A percentile compares a stretch with the other conserved stretches of the same genome.
Evolutionary conservation across 331 rosid genomes (phyloP).

Genomic region (Spiraea crenata): DNA sequence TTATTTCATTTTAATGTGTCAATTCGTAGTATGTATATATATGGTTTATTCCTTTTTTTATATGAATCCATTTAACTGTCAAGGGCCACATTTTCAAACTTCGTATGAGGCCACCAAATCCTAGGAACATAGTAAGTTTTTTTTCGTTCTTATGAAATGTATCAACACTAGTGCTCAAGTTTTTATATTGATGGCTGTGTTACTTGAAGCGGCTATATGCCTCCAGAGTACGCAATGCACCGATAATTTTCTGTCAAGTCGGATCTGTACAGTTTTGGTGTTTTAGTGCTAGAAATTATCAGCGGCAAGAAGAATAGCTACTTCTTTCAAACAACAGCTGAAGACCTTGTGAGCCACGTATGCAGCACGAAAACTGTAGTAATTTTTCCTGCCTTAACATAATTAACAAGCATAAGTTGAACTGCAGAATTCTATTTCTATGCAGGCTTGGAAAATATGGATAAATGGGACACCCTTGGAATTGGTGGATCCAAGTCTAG

Average conservation of each 20-base stretch:
- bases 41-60: too few species aligned
- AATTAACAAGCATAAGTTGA: not conserved
- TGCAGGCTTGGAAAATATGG: slow-evolving; percentile 60
- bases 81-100: too few species aligned
- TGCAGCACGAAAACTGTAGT: slow-evolving; percentile 14
- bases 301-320: slow-evolving; percentile 34
- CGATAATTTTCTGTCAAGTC: slow-evolving; percentile 33
- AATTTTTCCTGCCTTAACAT: not conserved
- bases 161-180: not conserved
- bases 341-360: slow-evolving; percentile 46
- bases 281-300: slow-evolving; percentile 49
- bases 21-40: too few species aligned
- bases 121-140: slow-evolving; percentile 41
- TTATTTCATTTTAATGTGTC: too few species aligned
- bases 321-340: slow-evolving; percentile 31
- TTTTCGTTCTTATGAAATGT: too few species aligned
- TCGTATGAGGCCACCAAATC: too few species aligned
- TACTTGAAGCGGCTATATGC: slow-evolving; percentile 42
- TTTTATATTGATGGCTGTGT: not conserved
- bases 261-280: slow-evolving; percentile 53
- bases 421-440: not conserved
- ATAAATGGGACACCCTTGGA: slow-evolving; percentile 35
- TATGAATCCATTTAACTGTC: too few species aligned
- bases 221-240: slow-evolving; percentile 39
- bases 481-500: slow-evolving; percentile 33